A percentile compares a stretch with the other conserved stretches of the same genome.
Conservation (phyloP, 805 yeast genomes). For the Saturnispora sekii region DNA sequence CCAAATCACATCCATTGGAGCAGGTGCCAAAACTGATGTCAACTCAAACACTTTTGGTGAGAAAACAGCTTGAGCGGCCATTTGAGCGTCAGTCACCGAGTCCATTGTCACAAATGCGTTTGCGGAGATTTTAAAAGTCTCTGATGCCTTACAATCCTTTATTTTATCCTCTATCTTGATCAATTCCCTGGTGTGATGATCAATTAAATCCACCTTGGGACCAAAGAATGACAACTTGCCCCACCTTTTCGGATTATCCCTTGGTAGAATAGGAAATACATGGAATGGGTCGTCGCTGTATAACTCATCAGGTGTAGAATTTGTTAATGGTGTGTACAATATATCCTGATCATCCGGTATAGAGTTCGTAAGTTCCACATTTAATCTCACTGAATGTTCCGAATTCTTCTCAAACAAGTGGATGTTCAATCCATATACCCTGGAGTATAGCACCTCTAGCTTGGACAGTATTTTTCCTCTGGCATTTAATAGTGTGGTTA, state of each 20-base stretch:
- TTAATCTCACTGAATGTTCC: slow-evolving; percentile 21
- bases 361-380: slow-evolving; percentile 20
- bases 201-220: slow-evolving; percentile 26
- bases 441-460: slow-evolving; percentile 35
- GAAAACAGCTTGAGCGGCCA: slow-evolving; percentile 92
- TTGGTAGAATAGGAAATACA: slow-evolving; percentile 7
- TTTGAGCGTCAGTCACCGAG: slow-evolving; percentile 89
- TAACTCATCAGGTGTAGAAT: slow-evolving; percentile 1
- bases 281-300: slow-evolving; percentile 2
- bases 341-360: slow-evolving; percentile 13
- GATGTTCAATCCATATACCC: slow-evolving; percentile 33
- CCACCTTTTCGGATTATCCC: slow-evolving; percentile 16
- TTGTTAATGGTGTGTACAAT: slow-evolving; percentile 8
- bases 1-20: slow-evolving; percentile 95
- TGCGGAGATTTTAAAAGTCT: slow-evolving; percentile 33
- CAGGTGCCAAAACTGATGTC: slow-evolving; percentile 83
- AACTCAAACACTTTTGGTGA: slow-evolving; percentile 83
- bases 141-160: slow-evolving; percentile 21
- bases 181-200: slow-evolving; percentile 28
- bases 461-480: slow-evolving; percentile 26
- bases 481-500: slow-evolving; percentile 30
- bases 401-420: slow-evolving; percentile 20
- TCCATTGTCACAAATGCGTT: slow-evolving; percentile 82
- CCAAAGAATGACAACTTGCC: slow-evolving; percentile 20
- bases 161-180: slow-evolving; percentile 32